Evolutionary conservation across 176 grass and related monocot species (phyloP), one percentile per base, ranked within the genome.

Genomic region (Stipa capillata): DNA sequence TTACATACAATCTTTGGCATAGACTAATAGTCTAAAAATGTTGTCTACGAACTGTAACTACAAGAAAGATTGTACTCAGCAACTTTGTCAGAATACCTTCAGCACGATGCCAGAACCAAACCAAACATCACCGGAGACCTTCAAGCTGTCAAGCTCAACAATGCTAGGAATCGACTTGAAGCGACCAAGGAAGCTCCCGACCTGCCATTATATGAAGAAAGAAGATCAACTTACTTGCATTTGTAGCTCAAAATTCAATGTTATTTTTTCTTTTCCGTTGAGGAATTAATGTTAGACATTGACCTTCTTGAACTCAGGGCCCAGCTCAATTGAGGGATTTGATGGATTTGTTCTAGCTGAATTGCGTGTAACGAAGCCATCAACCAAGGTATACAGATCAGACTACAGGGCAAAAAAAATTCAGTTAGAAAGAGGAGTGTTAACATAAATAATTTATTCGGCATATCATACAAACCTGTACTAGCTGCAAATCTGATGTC

Each of bases 121-220:
- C 85, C 79, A 90, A 60, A 89, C 90, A 93, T 97, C 90, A 71
- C 93, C 93, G 14, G 84, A 97, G 82, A 97, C 90, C 47, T 93
- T 97, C 69, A 97, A 85, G 73, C 85, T 93, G 40, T 91, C 86
- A 33, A 93, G 88, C 77, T 89, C 90, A 67, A 93, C 84, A 66
- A 97, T 97, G 86, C 94, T 97, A 41, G 94, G 94, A 25, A 93
- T 89, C 2, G 90, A 89, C 73, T 97, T 91, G 72, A 97, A 91
- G 69, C 90, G 90, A 25, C 7, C 48, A 77, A 89, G 90, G 74
- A 91, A 97, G 56, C 76, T 40, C 25, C 66, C 83, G 62, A 97
- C 90, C 94, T 97, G 61, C 52, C 50, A 44, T 61, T 74, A 52
- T 40, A 31, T 12, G 45, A 83, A 74, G 21, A 74, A 69, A 81